Conservation (phyloP, 2,329 filamentous ascomycete genomes). For the Paraconiothyrium brasiliense region DNA sequence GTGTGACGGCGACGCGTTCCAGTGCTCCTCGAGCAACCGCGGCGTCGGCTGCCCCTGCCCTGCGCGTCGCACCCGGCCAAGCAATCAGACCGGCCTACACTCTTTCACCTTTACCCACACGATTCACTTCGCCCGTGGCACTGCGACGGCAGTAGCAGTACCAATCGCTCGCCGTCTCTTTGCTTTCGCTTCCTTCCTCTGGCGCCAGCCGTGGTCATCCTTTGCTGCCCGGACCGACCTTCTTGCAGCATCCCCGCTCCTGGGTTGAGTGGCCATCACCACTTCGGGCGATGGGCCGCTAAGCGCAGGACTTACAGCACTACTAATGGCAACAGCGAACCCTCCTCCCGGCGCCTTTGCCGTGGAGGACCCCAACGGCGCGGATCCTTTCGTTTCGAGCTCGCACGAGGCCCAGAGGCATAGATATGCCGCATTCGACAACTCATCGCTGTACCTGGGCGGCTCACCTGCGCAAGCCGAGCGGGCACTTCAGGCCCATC, state of each 20-base stretch:
- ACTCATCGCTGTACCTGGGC: slow-evolving; percentile 76
- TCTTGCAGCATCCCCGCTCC: slow-evolving; percentile 14
- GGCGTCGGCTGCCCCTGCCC: slow-evolving; percentile 27
- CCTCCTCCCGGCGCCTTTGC: slow-evolving; percentile 52
- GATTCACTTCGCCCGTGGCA: slow-evolving; percentile 25
- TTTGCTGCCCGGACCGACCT: slow-evolving; percentile 8
- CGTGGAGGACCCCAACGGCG: slow-evolving; percentile 47
- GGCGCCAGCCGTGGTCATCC: slow-evolving; percentile 12
- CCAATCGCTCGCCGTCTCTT: slow-evolving; percentile 16
- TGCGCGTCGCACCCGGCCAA: slow-evolving; percentile 37
- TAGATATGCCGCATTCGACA: slow-evolving; percentile 85
- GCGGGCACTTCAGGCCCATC: slow-evolving; percentile 86
- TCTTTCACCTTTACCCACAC: slow-evolving; percentile 21
- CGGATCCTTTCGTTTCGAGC: slow-evolving; percentile 57
- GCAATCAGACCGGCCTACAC: slow-evolving; percentile 15
- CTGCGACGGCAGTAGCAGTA: slow-evolving; percentile 30
- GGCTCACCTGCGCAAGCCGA: slow-evolving; percentile 87
- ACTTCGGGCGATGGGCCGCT: slow-evolving; percentile 41
- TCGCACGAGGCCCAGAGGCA: slow-evolving; percentile 59
- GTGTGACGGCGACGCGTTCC: slow-evolving; percentile 41
- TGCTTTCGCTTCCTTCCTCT: slow-evolving; percentile 10
- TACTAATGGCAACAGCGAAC: slow-evolving; percentile 55
- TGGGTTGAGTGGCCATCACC: slow-evolving; percentile 8
- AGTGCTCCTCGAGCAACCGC: slow-evolving; percentile 33
- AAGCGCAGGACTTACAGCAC: slow-evolving; percentile 24